Conservation (phyloP, 2,329 filamentous ascomycete genomes). For the Coniochaeta prunicola region DNA sequence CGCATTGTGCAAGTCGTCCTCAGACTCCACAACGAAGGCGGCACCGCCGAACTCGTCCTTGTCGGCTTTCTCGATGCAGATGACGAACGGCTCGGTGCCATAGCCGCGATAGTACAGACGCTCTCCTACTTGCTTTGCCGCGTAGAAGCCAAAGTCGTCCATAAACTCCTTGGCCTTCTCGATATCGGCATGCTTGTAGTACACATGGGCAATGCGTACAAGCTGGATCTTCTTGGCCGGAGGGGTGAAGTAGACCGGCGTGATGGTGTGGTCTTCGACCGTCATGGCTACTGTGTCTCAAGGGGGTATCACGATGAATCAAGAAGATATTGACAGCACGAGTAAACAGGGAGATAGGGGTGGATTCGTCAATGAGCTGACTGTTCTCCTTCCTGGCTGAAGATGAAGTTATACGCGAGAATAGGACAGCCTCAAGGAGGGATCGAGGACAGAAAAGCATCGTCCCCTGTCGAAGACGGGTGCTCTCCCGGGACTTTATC, state of each 20-base stretch:
- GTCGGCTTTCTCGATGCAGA: conserved; percentile 42
- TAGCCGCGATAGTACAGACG: conserved; percentile 55
- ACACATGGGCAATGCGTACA: conserved; percentile 34
- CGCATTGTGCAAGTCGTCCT: conserved; percentile 46
- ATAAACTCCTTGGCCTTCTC: conserved; percentile 32
- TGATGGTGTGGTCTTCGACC: conserved; percentile 11
- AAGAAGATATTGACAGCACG: not conserved
- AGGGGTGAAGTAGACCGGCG: not conserved
- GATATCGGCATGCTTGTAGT: conserved; percentile 40
- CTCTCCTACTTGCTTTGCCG: conserved; percentile 27
- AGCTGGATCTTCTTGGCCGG: conserved; percentile 25
- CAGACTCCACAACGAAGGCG: conserved; percentile 49
- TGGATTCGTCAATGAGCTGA: not conserved
- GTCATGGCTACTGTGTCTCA: conserved; percentile 9
- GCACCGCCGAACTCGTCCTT: conserved; percentile 48
- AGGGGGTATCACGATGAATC: not conserved
- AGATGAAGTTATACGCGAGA: not conserved
- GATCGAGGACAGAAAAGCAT: not conserved
- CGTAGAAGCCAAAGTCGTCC: conserved; percentile 40
- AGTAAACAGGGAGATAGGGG: not conserved
- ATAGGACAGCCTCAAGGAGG: not conserved
- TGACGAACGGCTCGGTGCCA: conserved; percentile 51
- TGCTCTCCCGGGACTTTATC: not conserved
- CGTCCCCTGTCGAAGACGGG: not conserved
- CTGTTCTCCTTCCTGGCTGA: not conserved